These are phyloP conservation scores for Ganoderma sinense DNA, from an alignment of 1,284 basidiomycete genomes.

Conservation along the genomic window DNA sequence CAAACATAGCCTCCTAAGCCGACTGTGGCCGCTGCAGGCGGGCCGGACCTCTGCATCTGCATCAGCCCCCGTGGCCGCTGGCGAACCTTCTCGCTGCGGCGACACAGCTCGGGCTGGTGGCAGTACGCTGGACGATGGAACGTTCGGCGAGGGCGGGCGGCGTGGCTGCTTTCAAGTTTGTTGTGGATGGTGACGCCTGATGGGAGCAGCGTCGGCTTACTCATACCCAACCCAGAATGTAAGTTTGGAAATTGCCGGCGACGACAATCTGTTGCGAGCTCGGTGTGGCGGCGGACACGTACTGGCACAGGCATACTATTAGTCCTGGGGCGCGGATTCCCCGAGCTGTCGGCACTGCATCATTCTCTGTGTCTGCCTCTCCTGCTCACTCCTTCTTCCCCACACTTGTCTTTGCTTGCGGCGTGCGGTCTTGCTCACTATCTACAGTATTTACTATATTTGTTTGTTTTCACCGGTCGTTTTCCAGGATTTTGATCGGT, in stretches of 20 bases:
- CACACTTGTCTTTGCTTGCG: no score
- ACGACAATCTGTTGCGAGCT: background rate
- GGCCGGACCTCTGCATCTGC: no score
- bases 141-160: background rate
- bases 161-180: background rate
- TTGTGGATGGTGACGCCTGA: background rate
- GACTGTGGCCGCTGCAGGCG: background rate
- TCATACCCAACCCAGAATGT: background rate
- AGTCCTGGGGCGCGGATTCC: background rate
- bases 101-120: background rate
- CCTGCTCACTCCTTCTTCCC: no score
- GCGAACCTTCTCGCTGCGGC: background rate
- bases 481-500: no score
- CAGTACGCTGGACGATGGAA: background rate
- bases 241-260: background rate
- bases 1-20: background rate
- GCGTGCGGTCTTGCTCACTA: no score
- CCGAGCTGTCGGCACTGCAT: background rate
- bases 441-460: no score
- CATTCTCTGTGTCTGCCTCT: background rate
- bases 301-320: background rate
- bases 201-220: background rate
- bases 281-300: background rate
- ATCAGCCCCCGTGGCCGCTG: no score
- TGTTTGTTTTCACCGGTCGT: no score